phyloP scores from a whole-genome alignment of 257 asterid genomes.

The Ophiorrhiza pumila region DNA sequence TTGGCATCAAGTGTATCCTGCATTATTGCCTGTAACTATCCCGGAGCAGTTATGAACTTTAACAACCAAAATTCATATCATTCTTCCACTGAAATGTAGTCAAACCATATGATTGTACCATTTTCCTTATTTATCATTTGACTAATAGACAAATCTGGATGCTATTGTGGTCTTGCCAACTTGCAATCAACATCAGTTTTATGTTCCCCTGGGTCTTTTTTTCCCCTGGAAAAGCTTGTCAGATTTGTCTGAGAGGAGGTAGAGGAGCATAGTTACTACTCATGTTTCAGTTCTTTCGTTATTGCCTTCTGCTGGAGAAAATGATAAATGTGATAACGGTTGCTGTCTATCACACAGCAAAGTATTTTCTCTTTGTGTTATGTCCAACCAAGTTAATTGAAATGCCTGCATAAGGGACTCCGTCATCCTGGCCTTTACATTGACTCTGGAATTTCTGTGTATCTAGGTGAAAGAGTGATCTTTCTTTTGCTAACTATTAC shows the following conservation, averaged over 20 bases:
- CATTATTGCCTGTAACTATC: not conserved
- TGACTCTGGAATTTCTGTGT: not conserved
- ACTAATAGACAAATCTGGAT: not conserved
- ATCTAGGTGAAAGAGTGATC: not conserved
- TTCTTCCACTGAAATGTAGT: not conserved
- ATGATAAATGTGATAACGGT: not conserved
- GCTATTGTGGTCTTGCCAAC: not conserved
- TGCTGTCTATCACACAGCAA: not conserved
- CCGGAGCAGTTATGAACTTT: not conserved
- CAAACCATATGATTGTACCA: not conserved
- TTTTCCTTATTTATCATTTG: not conserved
- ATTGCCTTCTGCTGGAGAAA: not conserved
- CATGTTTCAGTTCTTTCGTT: not conserved
- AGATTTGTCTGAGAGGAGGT: not conserved
- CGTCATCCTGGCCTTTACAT: not conserved
- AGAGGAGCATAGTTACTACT: not conserved
- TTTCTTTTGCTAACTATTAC: constrained; percentile 14
- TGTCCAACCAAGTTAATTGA: constrained; percentile 3
- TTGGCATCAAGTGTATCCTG: not conserved
- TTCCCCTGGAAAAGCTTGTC: not conserved
- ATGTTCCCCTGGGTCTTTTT: not conserved
- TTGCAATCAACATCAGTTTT: not conserved
- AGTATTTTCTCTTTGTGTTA: not conserved
- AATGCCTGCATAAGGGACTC: not conserved
- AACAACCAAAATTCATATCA: not conserved